These are phyloP conservation scores for Globisporangium alternatum DNA, from an alignment of 352 stramenopile genomes.

Conservation along the genomic window DNA sequence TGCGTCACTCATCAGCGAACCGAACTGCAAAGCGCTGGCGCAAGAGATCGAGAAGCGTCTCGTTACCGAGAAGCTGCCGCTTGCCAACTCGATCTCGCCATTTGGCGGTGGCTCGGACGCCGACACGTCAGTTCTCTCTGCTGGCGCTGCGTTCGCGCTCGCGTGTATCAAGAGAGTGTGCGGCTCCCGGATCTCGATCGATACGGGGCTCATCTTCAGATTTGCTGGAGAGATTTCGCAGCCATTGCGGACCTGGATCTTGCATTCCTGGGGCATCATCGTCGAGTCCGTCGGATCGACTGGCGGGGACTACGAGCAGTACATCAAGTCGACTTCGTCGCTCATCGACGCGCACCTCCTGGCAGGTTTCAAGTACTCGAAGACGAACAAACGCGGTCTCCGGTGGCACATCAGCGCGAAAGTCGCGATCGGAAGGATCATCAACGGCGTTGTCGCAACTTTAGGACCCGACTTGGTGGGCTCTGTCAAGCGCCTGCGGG, in stretches of 20 bases:
- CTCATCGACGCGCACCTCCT: slow-evolving; percentile 76
- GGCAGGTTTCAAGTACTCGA: slow-evolving; percentile 72
- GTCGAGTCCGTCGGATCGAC: slow-evolving; percentile 74
- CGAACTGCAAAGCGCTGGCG: slow-evolving; percentile 48
- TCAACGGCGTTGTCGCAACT: slow-evolving; percentile 65
- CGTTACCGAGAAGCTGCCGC: slow-evolving; percentile 43
- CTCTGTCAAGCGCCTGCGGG: slow-evolving; percentile 42
- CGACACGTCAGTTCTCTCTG: slow-evolving; percentile 46
- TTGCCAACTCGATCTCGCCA: slow-evolving; percentile 13
- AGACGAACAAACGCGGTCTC: slow-evolving; percentile 50
- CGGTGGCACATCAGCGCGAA: slow-evolving; percentile 55
- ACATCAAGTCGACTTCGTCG: slow-evolving; percentile 65
- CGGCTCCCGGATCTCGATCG: slow-evolving; percentile 70
- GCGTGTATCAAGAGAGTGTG: slow-evolving; percentile 79
- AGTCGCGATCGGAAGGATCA: slow-evolving; percentile 55
- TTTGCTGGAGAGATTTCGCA: slow-evolving; percentile 67
- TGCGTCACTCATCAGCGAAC: slow-evolving; percentile 44
- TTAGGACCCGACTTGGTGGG: slow-evolving; percentile 51
- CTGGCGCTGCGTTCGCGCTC: slow-evolving; percentile 70
- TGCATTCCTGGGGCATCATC: slow-evolving; percentile 83
- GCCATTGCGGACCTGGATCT: slow-evolving; percentile 78
- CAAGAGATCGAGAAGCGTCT: slow-evolving; percentile 75
- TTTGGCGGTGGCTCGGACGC: slow-evolving; percentile 33
- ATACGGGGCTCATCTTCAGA: slow-evolving; percentile 71
- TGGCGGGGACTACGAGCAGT: slow-evolving; percentile 81